Evolutionary conservation across 805 yeast species (phyloP).

Genomic region (Candida taoyuanica): DNA sequence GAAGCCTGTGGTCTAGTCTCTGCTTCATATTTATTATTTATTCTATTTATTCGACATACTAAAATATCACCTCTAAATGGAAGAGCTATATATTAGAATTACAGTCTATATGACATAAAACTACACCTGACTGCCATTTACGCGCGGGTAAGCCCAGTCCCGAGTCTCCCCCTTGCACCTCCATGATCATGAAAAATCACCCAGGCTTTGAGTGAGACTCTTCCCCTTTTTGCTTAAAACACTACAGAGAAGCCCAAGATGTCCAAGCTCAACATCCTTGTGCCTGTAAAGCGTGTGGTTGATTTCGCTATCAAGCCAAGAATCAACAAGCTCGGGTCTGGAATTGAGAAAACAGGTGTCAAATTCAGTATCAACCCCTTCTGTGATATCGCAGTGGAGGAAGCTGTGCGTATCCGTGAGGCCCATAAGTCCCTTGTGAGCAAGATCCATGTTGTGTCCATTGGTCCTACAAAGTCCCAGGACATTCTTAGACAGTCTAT

Average conservation of each 20-base stretch:
- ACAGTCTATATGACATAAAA: no score
- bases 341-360: slow-evolving; percentile 78
- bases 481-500: slow-evolving; percentile 85
- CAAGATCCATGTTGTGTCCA: slow-evolving; percentile 82
- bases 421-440: slow-evolving; percentile 65
- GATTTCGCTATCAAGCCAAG: slow-evolving; percentile 93
- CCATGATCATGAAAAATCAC: neutral
- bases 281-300: slow-evolving; percentile 92
- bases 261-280: slow-evolving; percentile 65
- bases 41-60: slow-evolving; percentile 9
- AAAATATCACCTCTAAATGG: no score
- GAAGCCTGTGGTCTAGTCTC: slow-evolving; percentile 14
- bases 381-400: slow-evolving; percentile 97
- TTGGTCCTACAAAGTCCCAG: slow-evolving; percentile 83
- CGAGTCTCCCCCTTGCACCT: no score
- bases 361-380: slow-evolving; percentile 94
- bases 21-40: neutral
- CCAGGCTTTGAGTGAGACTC: no score
- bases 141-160: neutral
- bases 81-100: no score
- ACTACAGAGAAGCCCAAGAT: no score
- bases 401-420: slow-evolving; percentile 76
- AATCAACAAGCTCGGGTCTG: slow-evolving; percentile 78
- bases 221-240: no score
- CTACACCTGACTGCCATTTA: slow-evolving; percentile 3